Evolutionary conservation across 441 rosid genomes (phyloP), one percentile per base, ranked within the genome.

Genomic region (Eruca vesicaria): DNA sequence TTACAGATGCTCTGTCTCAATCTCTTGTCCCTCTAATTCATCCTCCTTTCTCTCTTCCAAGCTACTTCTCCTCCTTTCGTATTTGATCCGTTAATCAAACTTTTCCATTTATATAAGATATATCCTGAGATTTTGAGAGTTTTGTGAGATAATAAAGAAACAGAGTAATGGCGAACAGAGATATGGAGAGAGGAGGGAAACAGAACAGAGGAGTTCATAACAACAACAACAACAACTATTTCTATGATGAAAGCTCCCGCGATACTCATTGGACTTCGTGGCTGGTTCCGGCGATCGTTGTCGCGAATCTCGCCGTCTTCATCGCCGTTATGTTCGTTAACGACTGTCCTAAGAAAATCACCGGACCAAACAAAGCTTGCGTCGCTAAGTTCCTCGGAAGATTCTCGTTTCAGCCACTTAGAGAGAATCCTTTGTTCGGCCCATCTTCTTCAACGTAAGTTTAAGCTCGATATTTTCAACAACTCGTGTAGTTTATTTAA

Each of bases 351-450:
- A 84, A 80, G 75, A 85, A 89, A 31, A 81, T 81, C 71, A 45
- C 9, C 11, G 86, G 87, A 33, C 11, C 66, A 33, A 74, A 83
- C 4, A 89, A 86, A 57, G 31, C 66, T 35, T 96, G 99, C 33
- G 94, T 89, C 29, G 93, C 90, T 41, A 87, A 72, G 77, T 86
- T 88, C 73, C 90, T 92, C 1, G 87, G 96, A 3, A 84, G 96
- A 69, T 56, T 96, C 50, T 88, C 98, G 6, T 96, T 96, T 70
- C 86, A 93, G 84, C 98, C 99, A 45, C 80, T 87, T 70, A 84
- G 64, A 66, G 96, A 90, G 78, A 96, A 93, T 69, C 99, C 99
- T 83, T 87, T 94, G 28, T 86, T 96, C 73, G 99, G 98, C 38
- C 98, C 98, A 2, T 93, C 98, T 73, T 86, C 97, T 81, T 60